Evolutionary conservation across 768 basidiomycete genomes (phyloP), one percentile per base, ranked within the genome.

Genomic region (Tylopilus sp.): DNA sequence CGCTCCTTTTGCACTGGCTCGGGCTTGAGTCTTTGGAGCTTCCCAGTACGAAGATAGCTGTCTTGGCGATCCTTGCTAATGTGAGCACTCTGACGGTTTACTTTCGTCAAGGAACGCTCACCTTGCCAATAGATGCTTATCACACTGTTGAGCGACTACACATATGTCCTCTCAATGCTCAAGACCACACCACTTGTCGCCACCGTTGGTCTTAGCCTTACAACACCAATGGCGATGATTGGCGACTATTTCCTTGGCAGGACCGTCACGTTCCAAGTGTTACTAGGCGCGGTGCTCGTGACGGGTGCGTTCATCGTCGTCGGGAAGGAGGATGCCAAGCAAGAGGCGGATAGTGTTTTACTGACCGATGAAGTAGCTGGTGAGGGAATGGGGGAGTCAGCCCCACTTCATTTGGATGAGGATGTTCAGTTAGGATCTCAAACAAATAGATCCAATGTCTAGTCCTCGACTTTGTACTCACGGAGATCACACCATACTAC

Each of bases 151-250:
- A 90, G 88, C 53, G 93, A 97, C 70, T 95, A 87, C 64, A 65
- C 93, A 41, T 92, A 92, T 64, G 83, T 91, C 25, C 64, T 91
- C 18, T 88, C 94, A 3, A 95, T 98, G 93, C 81, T 99, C 56
- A 95, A 95, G 73, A 99, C 95, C 7, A 94, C 94, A 1, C 95
- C 95, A 1, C 73, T 95, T 12, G 91, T 97, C 18, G 95, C 89
- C 17, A 98, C 95, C 1, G 76, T 98, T 48, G 95, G 95, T 23
- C 77, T 98, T 9, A 91, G 88, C 50, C 78, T 98, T 13, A 97
- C 97, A 1, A 97, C 98, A 66, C 95, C 94, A 5, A 74, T 95
- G 46, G 92, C 97, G 6, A 83, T 98, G 44, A 45, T 88, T 9
- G 94, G 94, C 13, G 94, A 97, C 60, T 73, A 82, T 52, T 65